These are phyloP conservation scores for Fraxinus sp. DNA, from an alignment of 305 asterid genomes.

Conservation along the genomic window DNA sequence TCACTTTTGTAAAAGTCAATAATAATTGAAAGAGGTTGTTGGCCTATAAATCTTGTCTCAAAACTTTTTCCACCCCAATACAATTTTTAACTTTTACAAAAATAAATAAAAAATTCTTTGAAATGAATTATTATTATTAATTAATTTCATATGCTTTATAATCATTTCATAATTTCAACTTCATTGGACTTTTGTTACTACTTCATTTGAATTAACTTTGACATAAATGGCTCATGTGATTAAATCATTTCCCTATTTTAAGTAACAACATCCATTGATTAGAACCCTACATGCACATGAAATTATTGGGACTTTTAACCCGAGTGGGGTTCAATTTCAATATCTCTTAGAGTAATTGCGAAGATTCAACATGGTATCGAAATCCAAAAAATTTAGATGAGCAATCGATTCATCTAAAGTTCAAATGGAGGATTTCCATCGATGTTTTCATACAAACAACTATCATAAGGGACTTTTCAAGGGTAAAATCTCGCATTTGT, in stretches of 20 bases:
- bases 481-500: not conserved
- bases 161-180: not conserved
- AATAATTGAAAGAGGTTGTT: not conserved
- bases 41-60: not conserved
- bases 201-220: not conserved
- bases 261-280: not conserved
- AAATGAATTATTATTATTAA: not conserved
- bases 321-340: not conserved
- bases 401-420: not conserved
- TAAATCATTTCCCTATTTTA: not conserved
- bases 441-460: not conserved
- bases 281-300: not conserved
- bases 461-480: not conserved
- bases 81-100: not conserved
- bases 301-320: not conserved
- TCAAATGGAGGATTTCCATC: too few relatives aligned
- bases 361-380: not conserved
- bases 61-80: not conserved
- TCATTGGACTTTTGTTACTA: not conserved
- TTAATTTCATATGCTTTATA: conserved; percentile 3
- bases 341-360: not conserved
- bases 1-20: conserved; percentile 38
- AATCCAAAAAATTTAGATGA: too few relatives aligned
- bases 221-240: not conserved
- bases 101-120: too few relatives aligned